Evolutionary conservation across 169 alveolate species (phyloP).

Genomic region (Eimeria necatrix): DNA sequence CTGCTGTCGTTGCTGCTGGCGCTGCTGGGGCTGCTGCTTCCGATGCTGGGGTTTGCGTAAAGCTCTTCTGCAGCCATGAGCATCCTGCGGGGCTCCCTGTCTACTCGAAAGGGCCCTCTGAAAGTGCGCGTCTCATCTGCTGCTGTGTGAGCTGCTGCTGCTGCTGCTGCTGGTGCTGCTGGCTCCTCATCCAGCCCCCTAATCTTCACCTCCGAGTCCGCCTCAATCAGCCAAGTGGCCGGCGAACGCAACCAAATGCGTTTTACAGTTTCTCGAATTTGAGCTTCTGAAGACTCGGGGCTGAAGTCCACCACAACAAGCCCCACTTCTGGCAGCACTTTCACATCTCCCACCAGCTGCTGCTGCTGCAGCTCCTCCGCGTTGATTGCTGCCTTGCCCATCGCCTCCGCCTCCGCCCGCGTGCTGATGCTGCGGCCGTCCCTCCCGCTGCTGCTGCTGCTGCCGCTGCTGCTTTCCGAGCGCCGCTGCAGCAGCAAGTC

Average conservation of each 20-base stretch:
- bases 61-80: slow-evolving; percentile 4
- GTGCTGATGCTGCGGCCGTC: neutral
- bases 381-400: slow-evolving; percentile 11
- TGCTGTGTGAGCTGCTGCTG: neutral
- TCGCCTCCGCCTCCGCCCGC: slow-evolving; percentile 39
- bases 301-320: slow-evolving; percentile 57
- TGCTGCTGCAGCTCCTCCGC: slow-evolving; percentile 54
- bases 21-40: slow-evolving; percentile 6
- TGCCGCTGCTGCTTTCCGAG: neutral
- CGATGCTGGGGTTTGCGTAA: neutral
- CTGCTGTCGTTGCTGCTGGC: neutral
- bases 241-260: slow-evolving; percentile 57
- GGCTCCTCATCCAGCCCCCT: slow-evolving; percentile 7
- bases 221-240: slow-evolving; percentile 74
- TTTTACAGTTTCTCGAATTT: slow-evolving; percentile 55
- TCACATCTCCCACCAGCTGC: slow-evolving; percentile 18
- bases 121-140: neutral
- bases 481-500: slow-evolving; percentile 32
- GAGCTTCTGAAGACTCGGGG: slow-evolving; percentile 39
- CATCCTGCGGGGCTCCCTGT: neutral
- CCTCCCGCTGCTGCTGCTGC: slow-evolving; percentile 6
- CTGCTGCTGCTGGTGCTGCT: neutral
- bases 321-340: slow-evolving; percentile 71
- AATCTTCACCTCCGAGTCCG: slow-evolving; percentile 53
- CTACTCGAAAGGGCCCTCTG: slow-evolving; percentile 12